Conservation (phyloP, 1,284 basidiomycete species). For the Ganoderma resinaceum region DNA sequence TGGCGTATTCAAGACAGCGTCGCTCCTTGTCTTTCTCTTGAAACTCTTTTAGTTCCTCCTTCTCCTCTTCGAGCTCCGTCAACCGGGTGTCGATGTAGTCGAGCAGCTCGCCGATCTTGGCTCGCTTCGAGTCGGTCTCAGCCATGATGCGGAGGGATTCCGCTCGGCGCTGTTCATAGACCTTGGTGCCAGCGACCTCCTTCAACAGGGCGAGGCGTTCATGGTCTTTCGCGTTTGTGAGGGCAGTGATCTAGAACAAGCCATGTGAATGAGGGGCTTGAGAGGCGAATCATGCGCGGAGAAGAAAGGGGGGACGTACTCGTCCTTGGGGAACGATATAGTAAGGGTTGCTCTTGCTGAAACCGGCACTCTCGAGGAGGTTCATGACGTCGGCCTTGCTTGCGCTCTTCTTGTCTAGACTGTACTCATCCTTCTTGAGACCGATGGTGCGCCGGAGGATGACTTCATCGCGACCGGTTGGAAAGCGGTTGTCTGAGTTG, state of each 20-base stretch:
- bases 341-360: slow-evolving; percentile 97
- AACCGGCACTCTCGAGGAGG: slow-evolving; percentile 93
- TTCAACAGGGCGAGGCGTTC: slow-evolving; percentile 94
- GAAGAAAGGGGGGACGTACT: slow-evolving; percentile 66
- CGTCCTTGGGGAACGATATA: slow-evolving; percentile 99
- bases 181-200: slow-evolving; percentile 98
- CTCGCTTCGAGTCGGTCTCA: slow-evolving; percentile 92
- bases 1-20: slow-evolving; percentile 93
- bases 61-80: slow-evolving; percentile 94
- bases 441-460: slow-evolving; percentile 94
- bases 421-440: slow-evolving; percentile 98
- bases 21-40: slow-evolving; percentile 96
- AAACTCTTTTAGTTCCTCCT: slow-evolving; percentile 96
- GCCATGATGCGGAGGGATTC: slow-evolving; percentile 97
- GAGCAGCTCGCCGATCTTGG: slow-evolving; percentile 91
- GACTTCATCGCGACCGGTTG: slow-evolving; percentile 86
- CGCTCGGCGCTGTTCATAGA: slow-evolving; percentile 93
- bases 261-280: background rate
- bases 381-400: slow-evolving; percentile 99
- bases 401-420: slow-evolving; percentile 93
- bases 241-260: slow-evolving; percentile 80
- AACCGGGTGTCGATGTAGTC: slow-evolving; percentile 92
- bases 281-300: too few species aligned
- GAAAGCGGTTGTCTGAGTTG: slow-evolving; percentile 91
- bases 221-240: slow-evolving; percentile 97